Conservation (phyloP, 495 filamentous ascomycete genomes). For the Aspergillus sclerotiicarbonarius region DNA sequence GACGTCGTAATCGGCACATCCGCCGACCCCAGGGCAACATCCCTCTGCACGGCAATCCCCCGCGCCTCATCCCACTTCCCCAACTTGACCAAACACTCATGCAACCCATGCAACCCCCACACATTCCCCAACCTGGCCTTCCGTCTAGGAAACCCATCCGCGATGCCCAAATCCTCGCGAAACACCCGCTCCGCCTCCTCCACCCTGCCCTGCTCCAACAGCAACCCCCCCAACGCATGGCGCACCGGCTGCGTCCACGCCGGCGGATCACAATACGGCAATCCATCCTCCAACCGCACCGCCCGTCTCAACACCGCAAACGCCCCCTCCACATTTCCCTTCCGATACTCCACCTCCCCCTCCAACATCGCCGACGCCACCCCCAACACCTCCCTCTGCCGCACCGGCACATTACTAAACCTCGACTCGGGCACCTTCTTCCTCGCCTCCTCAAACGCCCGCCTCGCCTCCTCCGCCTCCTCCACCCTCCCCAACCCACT, state of each 20-base stretch:
- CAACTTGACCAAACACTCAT: slow-evolving; percentile 1
- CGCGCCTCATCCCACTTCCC: slow-evolving; percentile 2
- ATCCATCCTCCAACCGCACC: background rate
- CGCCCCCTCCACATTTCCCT: slow-evolving; percentile 50
- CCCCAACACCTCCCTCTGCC: slow-evolving; percentile 52
- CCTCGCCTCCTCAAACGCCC: background rate
- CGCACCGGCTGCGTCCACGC: slow-evolving; percentile 1
- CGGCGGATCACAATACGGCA: slow-evolving; percentile 2
- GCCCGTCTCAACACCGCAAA: slow-evolving; percentile 29
- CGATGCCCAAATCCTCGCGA: slow-evolving; percentile 1
- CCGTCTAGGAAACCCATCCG: slow-evolving; percentile 5
- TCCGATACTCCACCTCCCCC: slow-evolving; percentile 65
- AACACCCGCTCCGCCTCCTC: slow-evolving; percentile 3
- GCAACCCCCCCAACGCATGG: background rate
- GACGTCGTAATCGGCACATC: slow-evolving; percentile 7
- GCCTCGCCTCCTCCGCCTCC: slow-evolving; percentile 1
- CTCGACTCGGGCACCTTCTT: background rate
- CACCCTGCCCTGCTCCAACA: slow-evolving; percentile 1
- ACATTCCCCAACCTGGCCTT: slow-evolving; percentile 3
- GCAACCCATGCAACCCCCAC: slow-evolving; percentile 7
- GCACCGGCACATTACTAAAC: slow-evolving; percentile 27
- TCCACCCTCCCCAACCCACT: slow-evolving; percentile 24
- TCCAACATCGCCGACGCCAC: slow-evolving; percentile 62
- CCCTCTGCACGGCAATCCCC: background rate
- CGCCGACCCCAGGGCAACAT: background rate